Base-by-base conservation (phyloP, 805 yeast genomes). In the Wickerhamomyces xylosicus region DNA sequence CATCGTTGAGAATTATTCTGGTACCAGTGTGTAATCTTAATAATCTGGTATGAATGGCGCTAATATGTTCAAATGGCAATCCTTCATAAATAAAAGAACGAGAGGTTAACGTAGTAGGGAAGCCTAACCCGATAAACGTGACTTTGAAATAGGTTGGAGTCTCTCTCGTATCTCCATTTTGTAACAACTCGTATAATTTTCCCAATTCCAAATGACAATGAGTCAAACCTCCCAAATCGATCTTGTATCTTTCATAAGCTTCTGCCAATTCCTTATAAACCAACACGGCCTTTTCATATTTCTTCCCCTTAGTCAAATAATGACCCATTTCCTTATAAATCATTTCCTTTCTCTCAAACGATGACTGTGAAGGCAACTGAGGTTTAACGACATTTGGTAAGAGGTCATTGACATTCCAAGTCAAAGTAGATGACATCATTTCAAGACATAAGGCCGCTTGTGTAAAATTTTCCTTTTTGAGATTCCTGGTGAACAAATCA, bases 371-470 rank as follows among this genome's bases (percentile, higher is more conserved):
- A n/a, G 95, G 92, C 56, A 86, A 72, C 38, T 71, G 71, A 4
- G 94, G 94, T 50, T 72, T 72, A 40, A 63, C 57, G 38, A 79
- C 70, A 6, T 77, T 62, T 1, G 84, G 75, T 22, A 84, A 57
- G 6, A 60, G 52, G 22, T 66, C 66, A 40, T 72, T 74, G 38
- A 74, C 76, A 45, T 72, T 72, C 95, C 95, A 86, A 7, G 67
- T 63, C 56, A 77, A 83, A 3, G 90, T 80, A 18, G 79, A 68
- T 0, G 95, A 92, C 48, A 86, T 66, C 41, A 85, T 65, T 54
- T 82, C 87, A 49, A 85, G 67, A 49, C 87, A 74, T 45, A 86
- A 67, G 3, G 90, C 95, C 7, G 94, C 95, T 61, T 86, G 95
- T 25, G 81, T 79, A 52, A 57, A 74, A 53, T 85, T 85, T 19